Conservation (phyloP, 2,329 filamentous ascomycete genomes). For the Cladosporium sp. region DNA sequence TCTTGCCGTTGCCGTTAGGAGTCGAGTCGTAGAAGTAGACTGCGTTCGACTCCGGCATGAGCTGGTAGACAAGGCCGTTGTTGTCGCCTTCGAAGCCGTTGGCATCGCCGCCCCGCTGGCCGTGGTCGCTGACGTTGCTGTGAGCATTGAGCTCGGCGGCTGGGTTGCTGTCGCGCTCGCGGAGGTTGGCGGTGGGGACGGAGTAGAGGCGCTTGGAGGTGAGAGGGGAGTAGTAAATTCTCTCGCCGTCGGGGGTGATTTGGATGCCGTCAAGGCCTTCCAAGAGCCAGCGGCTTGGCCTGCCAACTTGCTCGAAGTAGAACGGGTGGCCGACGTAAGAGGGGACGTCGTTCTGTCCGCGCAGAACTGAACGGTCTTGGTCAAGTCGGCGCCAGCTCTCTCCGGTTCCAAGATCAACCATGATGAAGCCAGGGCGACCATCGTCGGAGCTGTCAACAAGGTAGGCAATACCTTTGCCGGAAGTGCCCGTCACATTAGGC, state of each 20-base stretch:
- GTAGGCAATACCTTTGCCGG: slow-evolving; percentile 39
- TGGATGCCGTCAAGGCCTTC: slow-evolving; percentile 36
- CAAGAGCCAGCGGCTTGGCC: slow-evolving; percentile 21
- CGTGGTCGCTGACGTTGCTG: slow-evolving; percentile 43
- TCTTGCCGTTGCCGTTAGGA: slow-evolving; percentile 24
- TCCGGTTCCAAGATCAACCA: slow-evolving; percentile 39
- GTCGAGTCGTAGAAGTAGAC: slow-evolving; percentile 40
- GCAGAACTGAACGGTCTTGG: slow-evolving; percentile 29
- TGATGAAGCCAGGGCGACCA: slow-evolving; percentile 42
- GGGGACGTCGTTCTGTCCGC: slow-evolving; percentile 26
- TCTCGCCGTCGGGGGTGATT: slow-evolving; percentile 30
- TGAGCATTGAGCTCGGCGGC: slow-evolving; percentile 36
- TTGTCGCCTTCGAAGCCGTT: slow-evolving; percentile 42
- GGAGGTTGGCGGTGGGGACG: slow-evolving; percentile 27
- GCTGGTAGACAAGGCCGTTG: slow-evolving; percentile 41
- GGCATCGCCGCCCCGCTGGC: slow-evolving; percentile 40
- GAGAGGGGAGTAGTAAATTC: slow-evolving; percentile 41
- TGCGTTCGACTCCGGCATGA: slow-evolving; percentile 42
- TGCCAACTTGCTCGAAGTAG: slow-evolving; percentile 25
- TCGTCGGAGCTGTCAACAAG: slow-evolving; percentile 43
- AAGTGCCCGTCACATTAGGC: slow-evolving; percentile 32
- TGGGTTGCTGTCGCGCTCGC: slow-evolving; percentile 26
- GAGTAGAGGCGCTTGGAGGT: slow-evolving; percentile 32
- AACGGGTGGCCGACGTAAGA: slow-evolving; percentile 28
- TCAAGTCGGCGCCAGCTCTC: slow-evolving; percentile 36